Evolutionary conservation across 768 basidiomycete genomes (phyloP).

Genomic region (Mycena maculata): DNA sequence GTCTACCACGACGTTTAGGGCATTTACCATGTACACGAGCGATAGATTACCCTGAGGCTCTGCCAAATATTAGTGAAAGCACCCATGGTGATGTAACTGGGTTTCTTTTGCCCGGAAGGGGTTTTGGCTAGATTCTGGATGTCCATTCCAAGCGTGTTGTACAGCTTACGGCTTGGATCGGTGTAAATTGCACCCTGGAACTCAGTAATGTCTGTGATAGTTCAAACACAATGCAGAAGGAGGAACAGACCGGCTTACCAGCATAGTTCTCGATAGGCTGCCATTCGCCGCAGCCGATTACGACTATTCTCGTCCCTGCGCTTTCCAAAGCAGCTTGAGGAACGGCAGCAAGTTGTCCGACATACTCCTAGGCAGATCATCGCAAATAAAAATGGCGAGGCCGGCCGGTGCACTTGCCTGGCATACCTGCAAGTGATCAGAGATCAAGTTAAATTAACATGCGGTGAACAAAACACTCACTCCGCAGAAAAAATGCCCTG

Average conservation of each 20-base stretch:
- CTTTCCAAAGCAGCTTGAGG: slow-evolving; percentile 52
- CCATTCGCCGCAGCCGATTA: slow-evolving; percentile 74
- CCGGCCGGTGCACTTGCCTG: slow-evolving; percentile 48
- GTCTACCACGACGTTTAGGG: slow-evolving; percentile 36
- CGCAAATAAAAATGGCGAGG: neutral
- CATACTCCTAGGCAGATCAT: slow-evolving; percentile 55
- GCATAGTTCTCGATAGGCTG: slow-evolving; percentile 60
- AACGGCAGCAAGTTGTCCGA: slow-evolving; percentile 57
- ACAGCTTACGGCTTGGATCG: slow-evolving; percentile 71
- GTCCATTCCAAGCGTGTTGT: slow-evolving; percentile 70
- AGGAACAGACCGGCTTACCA: slow-evolving; percentile 46
- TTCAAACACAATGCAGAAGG: neutral
- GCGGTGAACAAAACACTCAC: slow-evolving; percentile 47
- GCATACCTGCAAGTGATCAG: slow-evolving; percentile 44
- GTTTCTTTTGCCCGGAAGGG: slow-evolving; percentile 56
- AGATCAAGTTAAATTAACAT: neutral
- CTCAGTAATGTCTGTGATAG: slow-evolving; percentile 50
- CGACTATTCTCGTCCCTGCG: slow-evolving; percentile 55
- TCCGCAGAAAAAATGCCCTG: slow-evolving; percentile 77
- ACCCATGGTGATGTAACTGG: slow-evolving; percentile 57
- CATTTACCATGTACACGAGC: neutral
- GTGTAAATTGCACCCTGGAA: slow-evolving; percentile 68
- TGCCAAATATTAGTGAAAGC: slow-evolving; percentile 44
- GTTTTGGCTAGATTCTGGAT: slow-evolving; percentile 58
- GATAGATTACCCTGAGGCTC: slow-evolving; percentile 47